A percentile compares a stretch with the other conserved stretches of the same genome.
Evolutionary conservation across 306 rosid genomes (phyloP).

Genomic region (Cicer yamashitae): DNA sequence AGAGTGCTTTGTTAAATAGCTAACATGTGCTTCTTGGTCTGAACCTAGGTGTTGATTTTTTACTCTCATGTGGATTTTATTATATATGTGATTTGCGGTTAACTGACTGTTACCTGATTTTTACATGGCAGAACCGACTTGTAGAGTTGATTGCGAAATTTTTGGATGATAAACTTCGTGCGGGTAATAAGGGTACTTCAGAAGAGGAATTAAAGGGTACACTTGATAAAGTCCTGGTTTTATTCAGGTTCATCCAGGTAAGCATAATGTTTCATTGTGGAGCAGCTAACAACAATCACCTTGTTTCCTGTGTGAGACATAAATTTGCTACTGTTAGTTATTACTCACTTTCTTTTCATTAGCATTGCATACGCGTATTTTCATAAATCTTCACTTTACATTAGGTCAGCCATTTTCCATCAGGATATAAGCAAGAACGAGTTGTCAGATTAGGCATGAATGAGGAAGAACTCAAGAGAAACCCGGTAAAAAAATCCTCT

Average conservation of each 20-base stretch:
- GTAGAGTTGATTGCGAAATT: constrained; percentile 97
- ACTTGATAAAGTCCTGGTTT: no score
- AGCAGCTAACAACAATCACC: no score
- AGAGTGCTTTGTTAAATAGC: constrained; percentile 30
- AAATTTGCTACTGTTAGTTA: background rate
- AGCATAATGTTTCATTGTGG: no score
- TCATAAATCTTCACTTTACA: constrained; percentile 38
- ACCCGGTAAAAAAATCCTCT: constrained; percentile 54
- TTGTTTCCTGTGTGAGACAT: no score
- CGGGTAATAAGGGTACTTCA: no score
- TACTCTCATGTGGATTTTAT: constrained; percentile 10
- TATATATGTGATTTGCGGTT: constrained; percentile 32
- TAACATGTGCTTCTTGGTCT: constrained; percentile 20
- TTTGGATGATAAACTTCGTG: constrained; percentile 98
- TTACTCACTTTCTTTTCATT: constrained; percentile 17
- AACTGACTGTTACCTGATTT: constrained; percentile 36
- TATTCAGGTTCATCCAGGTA: no score
- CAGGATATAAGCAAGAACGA: constrained; percentile 80
- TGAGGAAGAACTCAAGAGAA: constrained; percentile 77
- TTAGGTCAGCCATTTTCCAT: constrained; percentile 89
- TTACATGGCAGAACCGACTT: constrained; percentile 79
- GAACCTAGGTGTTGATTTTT: constrained; percentile 27
- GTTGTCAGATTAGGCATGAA: constrained; percentile 83
- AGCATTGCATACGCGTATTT: constrained; percentile 1
- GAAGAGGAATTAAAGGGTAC: no score